Percentiles rank a stretch among this genome's conserved stretches.
These are phyloP conservation scores for Eucalyptus fibrosa DNA, from an alignment of 345 rosid genomes.

Conservation along the genomic window DNA sequence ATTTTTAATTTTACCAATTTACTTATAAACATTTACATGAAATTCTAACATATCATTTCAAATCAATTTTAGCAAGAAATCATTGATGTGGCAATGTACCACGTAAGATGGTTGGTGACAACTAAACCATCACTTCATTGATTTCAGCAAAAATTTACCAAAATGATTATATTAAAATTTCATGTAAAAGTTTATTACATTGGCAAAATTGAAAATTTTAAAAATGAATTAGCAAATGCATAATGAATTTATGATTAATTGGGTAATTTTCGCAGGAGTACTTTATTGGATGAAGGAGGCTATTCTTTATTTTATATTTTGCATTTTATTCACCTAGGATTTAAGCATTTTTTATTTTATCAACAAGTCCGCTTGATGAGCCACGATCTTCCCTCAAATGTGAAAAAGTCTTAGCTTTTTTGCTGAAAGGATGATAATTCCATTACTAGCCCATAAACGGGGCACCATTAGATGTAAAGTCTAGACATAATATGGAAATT, in stretches of 20 bases:
- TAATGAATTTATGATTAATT: accelerated
- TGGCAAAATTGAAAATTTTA: background rate
- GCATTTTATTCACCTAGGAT: background rate
- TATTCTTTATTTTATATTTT: background rate
- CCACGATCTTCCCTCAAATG: background rate
- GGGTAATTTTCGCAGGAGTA: accelerated
- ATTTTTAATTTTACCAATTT: background rate
- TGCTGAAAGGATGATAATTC: too few species aligned
- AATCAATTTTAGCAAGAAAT: background rate
- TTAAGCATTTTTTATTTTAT: background rate
- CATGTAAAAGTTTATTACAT: background rate
- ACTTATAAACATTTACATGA: background rate
- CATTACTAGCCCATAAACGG: too few species aligned
- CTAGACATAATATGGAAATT: too few species aligned
- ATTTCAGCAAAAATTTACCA: background rate
- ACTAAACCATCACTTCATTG: accelerated
- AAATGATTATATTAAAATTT: accelerated
- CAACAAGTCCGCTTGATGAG: background rate
- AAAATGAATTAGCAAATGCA: background rate
- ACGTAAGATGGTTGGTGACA: accelerated
- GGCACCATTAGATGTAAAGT: too few species aligned
- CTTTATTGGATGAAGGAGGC: accelerated
- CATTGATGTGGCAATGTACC: background rate
- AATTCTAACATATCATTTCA: background rate
- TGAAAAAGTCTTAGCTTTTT: background rate